Evolutionary conservation across 2,329 filamentous ascomycete species (phyloP), one percentile per base, ranked within the genome.

Genomic region (Stachybotrys chlorohalonatus): DNA sequence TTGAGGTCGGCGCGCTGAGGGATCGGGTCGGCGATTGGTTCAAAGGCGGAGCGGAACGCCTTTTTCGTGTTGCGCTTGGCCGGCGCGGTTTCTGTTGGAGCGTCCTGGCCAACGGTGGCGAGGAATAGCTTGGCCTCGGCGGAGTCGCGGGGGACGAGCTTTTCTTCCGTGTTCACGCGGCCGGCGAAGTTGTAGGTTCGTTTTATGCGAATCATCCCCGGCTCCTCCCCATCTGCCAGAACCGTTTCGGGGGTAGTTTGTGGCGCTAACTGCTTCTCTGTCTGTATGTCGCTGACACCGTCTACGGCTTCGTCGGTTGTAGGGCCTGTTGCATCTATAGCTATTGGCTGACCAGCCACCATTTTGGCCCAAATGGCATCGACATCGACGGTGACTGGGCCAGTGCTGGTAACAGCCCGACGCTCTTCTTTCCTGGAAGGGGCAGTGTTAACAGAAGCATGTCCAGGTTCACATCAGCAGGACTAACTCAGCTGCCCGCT

Each of bases 111-210:
- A 53, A 77, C 71, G 0, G 80, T 80, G 1, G 80, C 79, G 13
- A 87, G 75, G 60, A 83, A 85, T 11, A 86, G 74, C 58, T 79
- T 82, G 48, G 83, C 85, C 65, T 87, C 85, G 53, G 84, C 84
- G 0, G 84, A 87, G 63, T 82, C 77, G 49, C 80, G 77, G 4
- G 82, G 73, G 1, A 90, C 84, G 11, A 85, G 71, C 66, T 88
- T 89, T 65, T 89, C 84, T 63, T 90, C 87, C 0, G 80, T 86
- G 62, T 87, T 83, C 11, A 86, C 77, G 62, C 86, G 82, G 32
- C 87, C 87, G 42, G 87, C 87, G 61, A 90, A 90, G 62, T 86
- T 87, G 70, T 89, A 90, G 13, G 82, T 85, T 32, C 85, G 83
- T 62, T 84, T 87, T 57, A 90, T 86, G 57, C 78, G 80, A 61